Conservation (phyloP, 2,329 filamentous ascomycete genomes). For the Pyricularia pennisetigena region DNA sequence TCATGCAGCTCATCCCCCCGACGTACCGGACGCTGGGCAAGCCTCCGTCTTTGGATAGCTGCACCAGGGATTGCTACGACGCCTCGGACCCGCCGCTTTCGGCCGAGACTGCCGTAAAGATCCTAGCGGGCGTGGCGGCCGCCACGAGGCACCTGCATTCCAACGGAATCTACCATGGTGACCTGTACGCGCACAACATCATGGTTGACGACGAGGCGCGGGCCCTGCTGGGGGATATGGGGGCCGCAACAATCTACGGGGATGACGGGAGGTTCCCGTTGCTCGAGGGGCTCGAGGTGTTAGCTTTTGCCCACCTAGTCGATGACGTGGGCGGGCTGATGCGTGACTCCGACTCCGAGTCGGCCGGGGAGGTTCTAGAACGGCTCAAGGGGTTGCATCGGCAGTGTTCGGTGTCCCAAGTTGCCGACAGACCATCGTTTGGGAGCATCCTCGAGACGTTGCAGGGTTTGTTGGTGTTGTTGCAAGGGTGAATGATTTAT, state of each 20-base stretch:
- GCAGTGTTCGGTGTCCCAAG: slow-evolving; percentile 16
- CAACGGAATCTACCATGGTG: slow-evolving; percentile 32
- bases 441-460: slow-evolving; percentile 17
- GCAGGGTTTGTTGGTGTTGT: slow-evolving; percentile 11
- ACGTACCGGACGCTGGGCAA: slow-evolving; percentile 30
- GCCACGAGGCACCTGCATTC: slow-evolving; percentile 32
- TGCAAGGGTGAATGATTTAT: neutral
- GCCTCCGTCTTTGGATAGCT: slow-evolving; percentile 32
- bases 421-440: slow-evolving; percentile 22
- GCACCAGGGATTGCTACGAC: slow-evolving; percentile 33
- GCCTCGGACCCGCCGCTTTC: slow-evolving; percentile 17
- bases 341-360: neutral
- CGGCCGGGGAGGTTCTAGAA: slow-evolving; percentile 7
- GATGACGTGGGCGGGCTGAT: slow-evolving; percentile 31
- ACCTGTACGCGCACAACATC: slow-evolving; percentile 38
- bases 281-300: slow-evolving; percentile 33
- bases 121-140: slow-evolving; percentile 29
- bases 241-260: slow-evolving; percentile 34
- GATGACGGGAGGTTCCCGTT: slow-evolving; percentile 8
- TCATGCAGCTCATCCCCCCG: slow-evolving; percentile 35
- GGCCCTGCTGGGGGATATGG: slow-evolving; percentile 36
- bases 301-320: slow-evolving; percentile 35
- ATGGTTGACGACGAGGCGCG: slow-evolving; percentile 28
- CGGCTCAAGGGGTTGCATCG: slow-evolving; percentile 17
- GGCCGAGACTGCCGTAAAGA: slow-evolving; percentile 19